Percentiles rank a stretch among this genome's conserved stretches.
Conservation (phyloP, 2,329 filamentous ascomycete genomes). For the Ceratocystis papillata region DNA sequence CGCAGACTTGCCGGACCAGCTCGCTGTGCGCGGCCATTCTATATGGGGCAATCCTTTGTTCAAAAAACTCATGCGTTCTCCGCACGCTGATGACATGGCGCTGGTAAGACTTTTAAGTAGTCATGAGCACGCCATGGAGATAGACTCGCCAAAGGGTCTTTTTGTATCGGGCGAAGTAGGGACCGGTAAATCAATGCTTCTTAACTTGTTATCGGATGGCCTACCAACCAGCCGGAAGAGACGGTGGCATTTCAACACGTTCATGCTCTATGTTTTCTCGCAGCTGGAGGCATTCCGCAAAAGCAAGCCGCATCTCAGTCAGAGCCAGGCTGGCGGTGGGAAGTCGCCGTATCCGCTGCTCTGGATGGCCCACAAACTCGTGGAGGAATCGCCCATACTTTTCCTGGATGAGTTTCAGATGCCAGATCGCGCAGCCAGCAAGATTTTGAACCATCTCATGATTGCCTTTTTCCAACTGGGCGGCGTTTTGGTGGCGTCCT, state of each 20-base stretch:
- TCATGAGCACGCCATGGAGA: conserved; percentile 58
- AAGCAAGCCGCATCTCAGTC: conserved; percentile 24
- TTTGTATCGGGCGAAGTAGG: conserved; percentile 74
- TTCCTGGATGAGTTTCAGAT: conserved; percentile 80
- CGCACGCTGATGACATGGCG: conserved; percentile 32
- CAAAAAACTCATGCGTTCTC: conserved; percentile 44
- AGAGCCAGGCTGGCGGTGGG: conserved; percentile 27
- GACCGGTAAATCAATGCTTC: conserved; percentile 75
- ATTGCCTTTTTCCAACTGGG: conserved; percentile 73
- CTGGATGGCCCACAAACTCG: conserved; percentile 63
- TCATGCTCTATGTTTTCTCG: conserved; percentile 69
- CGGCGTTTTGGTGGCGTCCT: conserved; percentile 68
- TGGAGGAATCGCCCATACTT: conserved; percentile 62
- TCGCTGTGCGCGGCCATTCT: conserved; percentile 45
- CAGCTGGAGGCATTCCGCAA: conserved; percentile 55
- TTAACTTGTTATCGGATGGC: conserved; percentile 69
- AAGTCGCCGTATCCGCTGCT: conserved; percentile 54
- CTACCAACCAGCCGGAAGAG: conserved; percentile 62
- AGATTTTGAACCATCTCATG: conserved; percentile 68
- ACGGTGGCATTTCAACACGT: conserved; percentile 75
- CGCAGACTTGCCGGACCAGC: conserved; percentile 25
- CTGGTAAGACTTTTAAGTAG: conserved; percentile 58
- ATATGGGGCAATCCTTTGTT: conserved; percentile 50
- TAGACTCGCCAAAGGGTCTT: conserved; percentile 62
- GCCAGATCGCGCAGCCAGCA: conserved; percentile 64